Percentiles rank a stretch among this genome's conserved stretches.
These are phyloP conservation scores for Colletotrichum sp. DNA, from an alignment of 2,329 filamentous ascomycete genomes.

Conservation along the genomic window DNA sequence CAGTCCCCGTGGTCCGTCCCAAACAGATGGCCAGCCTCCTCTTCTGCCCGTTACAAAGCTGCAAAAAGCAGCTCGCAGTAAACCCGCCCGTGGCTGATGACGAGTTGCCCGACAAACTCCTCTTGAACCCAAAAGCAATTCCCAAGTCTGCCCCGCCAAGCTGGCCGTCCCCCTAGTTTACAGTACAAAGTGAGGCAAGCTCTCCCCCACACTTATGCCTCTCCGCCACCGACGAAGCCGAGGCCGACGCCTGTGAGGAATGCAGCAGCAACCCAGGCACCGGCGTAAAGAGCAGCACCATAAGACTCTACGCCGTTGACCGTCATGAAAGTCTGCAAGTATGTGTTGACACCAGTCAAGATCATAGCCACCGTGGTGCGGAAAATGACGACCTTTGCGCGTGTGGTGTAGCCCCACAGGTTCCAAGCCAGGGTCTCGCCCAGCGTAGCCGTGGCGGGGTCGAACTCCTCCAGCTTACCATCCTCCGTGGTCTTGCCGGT, in stretches of 20 bases:
- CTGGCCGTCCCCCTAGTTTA: not conserved
- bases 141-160: not conserved
- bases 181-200: not conserved
- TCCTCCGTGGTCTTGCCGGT: conserved; percentile 55
- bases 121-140: not conserved
- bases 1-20: not conserved
- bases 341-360: conserved; percentile 63
- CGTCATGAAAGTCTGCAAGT: conserved; percentile 69
- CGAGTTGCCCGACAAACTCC: conserved; percentile 6
- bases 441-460: conserved; percentile 69
- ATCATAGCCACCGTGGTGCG: conserved; percentile 67
- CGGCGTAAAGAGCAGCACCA: conserved; percentile 76
- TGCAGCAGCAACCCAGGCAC: conserved; percentile 74
- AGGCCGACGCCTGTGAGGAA: conserved; percentile 62
- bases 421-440: conserved; percentile 75
- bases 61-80: not conserved
- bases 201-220: conserved; percentile 6
- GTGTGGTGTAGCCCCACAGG: conserved; percentile 70
- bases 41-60: not conserved
- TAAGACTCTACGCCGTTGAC: conserved; percentile 72
- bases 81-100: not conserved
- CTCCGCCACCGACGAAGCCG: conserved; percentile 52
- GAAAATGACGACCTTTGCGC: conserved; percentile 67
- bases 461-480: conserved; percentile 58
- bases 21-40: not conserved